These are phyloP conservation scores for Heliosperma pusillum DNA, from an alignment of 148 eudicot species.

Conservation along the genomic window DNA sequence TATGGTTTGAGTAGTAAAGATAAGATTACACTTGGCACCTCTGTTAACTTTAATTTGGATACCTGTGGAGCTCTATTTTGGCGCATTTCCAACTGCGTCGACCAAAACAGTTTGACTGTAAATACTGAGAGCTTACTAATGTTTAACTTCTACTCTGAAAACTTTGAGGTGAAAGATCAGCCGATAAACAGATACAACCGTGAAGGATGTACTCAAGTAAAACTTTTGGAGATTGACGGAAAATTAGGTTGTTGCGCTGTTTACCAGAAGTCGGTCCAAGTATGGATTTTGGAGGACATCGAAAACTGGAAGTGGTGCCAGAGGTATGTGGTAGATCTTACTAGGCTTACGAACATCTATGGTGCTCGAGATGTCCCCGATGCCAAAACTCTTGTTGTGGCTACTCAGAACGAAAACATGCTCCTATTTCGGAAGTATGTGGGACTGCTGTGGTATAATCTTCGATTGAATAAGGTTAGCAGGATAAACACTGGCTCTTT, in stretches of 20 bases:
- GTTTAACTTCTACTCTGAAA: not conserved
- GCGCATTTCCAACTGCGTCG: too few relatives aligned
- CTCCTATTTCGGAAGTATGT: not conserved
- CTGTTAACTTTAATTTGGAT: not conserved
- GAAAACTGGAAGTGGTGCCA: not conserved
- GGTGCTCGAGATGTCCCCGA: too few relatives aligned
- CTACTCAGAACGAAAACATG: not conserved
- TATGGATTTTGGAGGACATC: constrained; percentile 7
- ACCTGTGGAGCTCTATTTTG: not conserved
- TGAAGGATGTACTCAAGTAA: not conserved
- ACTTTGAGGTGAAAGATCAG: not conserved
- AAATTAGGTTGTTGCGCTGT: constrained; percentile 1
- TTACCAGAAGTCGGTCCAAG: not conserved
- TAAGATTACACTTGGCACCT: not conserved
- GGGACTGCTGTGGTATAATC: not conserved
- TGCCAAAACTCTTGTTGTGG: not conserved
- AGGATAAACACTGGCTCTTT: not conserved
- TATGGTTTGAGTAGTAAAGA: not conserved
- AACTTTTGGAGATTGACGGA: not conserved
- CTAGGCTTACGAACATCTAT: too few relatives aligned
- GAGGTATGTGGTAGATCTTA: not conserved
- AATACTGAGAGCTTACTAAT: not conserved
- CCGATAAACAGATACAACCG: too few relatives aligned
- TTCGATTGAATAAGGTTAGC: not conserved
- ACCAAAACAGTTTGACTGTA: not conserved